Evolutionary conservation across 1,284 basidiomycete species (phyloP).

Genomic region (Blastosporella zonata): DNA sequence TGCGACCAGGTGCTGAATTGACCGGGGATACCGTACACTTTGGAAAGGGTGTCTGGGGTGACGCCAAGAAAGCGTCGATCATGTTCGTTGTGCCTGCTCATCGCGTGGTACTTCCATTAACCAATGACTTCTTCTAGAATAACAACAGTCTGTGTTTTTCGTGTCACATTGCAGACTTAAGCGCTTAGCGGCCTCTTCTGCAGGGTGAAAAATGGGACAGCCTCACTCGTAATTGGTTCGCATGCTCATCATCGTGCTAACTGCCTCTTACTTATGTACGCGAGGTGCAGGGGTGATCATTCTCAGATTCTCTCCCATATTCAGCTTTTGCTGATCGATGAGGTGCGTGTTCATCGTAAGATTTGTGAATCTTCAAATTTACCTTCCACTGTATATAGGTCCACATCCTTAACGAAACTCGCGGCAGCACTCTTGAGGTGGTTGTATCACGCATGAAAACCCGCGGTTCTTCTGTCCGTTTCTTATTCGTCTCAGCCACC

Average conservation of each 20-base stretch:
- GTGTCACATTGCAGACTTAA: not conserved
- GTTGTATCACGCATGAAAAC: constrained; percentile 91
- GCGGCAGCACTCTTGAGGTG: constrained; percentile 92
- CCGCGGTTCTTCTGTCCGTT: constrained; percentile 67
- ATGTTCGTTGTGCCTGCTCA: constrained; percentile 48
- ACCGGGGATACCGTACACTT: constrained; percentile 84
- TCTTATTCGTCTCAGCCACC: constrained; percentile 90
- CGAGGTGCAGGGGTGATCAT: constrained; percentile 55
- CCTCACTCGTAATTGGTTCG: constrained; percentile 77
- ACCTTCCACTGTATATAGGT: constrained; percentile 53
- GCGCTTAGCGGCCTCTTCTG: constrained; percentile 8
- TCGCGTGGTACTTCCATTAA: constrained; percentile 1
- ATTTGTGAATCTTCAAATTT: not conserved
- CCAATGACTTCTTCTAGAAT: constrained; percentile 42
- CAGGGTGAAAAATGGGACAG: constrained; percentile 96
- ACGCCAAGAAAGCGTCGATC: constrained; percentile 69
- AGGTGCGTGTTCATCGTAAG: constrained; percentile 46
- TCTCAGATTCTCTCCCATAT: constrained; percentile 65
- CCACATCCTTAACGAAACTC: constrained; percentile 86
- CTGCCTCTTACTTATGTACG: not conserved
- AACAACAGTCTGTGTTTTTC: constrained; percentile 54
- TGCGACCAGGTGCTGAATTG: constrained; percentile 71
- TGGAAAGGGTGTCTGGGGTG: constrained; percentile 64
- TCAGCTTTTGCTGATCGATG: constrained; percentile 85
- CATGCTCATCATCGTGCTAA: not conserved